Evolutionary conservation across 257 asterid genomes (phyloP).

Genomic region (Solanum paucissectum): DNA sequence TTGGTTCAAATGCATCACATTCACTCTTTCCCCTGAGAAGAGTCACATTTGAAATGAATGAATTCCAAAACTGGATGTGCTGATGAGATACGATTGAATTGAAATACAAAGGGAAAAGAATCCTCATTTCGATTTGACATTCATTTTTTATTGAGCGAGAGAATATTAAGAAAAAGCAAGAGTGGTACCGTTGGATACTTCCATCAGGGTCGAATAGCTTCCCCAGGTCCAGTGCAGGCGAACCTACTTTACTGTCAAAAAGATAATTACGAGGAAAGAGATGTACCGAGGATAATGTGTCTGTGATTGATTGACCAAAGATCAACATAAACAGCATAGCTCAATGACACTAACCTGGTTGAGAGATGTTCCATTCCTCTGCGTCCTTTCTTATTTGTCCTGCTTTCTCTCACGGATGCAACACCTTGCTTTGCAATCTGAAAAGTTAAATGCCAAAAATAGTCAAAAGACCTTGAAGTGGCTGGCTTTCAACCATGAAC

Average conservation of each 20-base stretch:
- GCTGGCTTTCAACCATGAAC: not conserved
- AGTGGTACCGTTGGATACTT: constrained; percentile 58
- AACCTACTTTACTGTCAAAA: constrained; percentile 57
- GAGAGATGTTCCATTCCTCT: constrained; percentile 57
- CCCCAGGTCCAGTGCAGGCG: constrained; percentile 70
- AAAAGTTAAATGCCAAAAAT: constrained; percentile 7
- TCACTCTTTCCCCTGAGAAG: constrained; percentile 69
- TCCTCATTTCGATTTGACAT: not conserved
- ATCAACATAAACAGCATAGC: not conserved
- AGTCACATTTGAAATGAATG: not conserved
- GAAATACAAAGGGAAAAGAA: not conserved
- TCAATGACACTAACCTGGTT: constrained; percentile 36
- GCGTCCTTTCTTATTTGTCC: constrained; percentile 76
- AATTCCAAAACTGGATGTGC: not conserved
- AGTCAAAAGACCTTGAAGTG: not conserved
- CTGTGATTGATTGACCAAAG: not conserved
- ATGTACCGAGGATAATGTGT: not conserved
- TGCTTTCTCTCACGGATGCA: constrained; percentile 84
- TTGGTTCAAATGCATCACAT: constrained; percentile 76
- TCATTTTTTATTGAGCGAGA: not conserved
- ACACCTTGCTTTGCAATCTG: constrained; percentile 87
- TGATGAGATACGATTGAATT: not conserved
- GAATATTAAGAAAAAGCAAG: not conserved
- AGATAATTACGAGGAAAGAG: not conserved
- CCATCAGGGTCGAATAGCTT: constrained; percentile 75